Conservation (phyloP, 106 monocot species). For the Vanilla planifolia region DNA sequence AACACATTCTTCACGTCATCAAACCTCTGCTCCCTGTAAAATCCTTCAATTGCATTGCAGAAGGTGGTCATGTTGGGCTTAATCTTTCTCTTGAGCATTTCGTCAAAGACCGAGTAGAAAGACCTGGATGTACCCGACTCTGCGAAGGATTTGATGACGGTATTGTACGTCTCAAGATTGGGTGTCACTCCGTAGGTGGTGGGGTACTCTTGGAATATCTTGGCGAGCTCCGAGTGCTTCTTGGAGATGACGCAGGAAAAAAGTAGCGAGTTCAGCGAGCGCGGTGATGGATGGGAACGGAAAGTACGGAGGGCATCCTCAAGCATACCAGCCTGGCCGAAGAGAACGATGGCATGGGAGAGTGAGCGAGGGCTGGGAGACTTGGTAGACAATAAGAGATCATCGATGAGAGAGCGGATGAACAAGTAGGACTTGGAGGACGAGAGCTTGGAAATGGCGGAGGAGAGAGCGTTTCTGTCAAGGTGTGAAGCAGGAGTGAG, state of each 20-base stretch:
- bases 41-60: conserved; percentile 42
- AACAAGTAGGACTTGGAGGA: conserved; percentile 26
- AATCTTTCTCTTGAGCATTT: conserved; percentile 51
- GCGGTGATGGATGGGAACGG: conserved; percentile 16
- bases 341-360: conserved; percentile 72
- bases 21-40: conserved; percentile 55
- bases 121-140: conserved; percentile 54
- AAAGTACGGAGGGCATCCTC: conserved; percentile 65
- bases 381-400: conserved; percentile 17
- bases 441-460: conserved; percentile 45
- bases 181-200: conserved; percentile 28
- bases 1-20: conserved; percentile 59
- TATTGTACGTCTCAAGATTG: conserved; percentile 62
- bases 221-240: conserved; percentile 25
- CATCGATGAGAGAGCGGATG: conserved; percentile 33
- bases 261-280: conserved; percentile 73
- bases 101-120: conserved; percentile 65
- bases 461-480: conserved; percentile 60
- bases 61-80: conserved; percentile 69
- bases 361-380: conserved; percentile 9
- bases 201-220: conserved; percentile 44
- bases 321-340: conserved; percentile 63
- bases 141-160: conserved; percentile 62
- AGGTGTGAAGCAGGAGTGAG: conserved; percentile 51
- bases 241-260: conserved; percentile 56